Evolutionary conservation across 2,329 filamentous ascomycete species (phyloP), one percentile per base, ranked within the genome.

Genomic region (Bipolaris bicolor): DNA sequence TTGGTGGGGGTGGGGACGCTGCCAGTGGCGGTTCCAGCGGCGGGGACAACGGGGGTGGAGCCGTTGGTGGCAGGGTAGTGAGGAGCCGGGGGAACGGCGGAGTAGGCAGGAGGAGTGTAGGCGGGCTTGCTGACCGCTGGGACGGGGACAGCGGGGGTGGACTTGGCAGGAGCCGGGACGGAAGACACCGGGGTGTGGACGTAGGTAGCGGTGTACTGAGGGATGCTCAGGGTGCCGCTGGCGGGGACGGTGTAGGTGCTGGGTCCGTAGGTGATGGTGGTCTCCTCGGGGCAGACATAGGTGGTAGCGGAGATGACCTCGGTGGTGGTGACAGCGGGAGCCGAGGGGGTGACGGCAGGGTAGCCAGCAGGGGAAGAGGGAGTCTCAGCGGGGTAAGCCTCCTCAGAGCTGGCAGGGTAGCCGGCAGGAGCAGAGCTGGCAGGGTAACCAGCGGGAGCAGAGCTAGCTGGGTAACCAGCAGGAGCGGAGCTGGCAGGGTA

Each of bases 201-300:
- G 58, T 63, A 62, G 37, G 63, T 61, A 37, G 63, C 65, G 47
- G 65, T 66, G 57, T 63, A 58, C 20, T 59, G 57, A 61, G 65
- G 66, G 57, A 67, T 63, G 24, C 67, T 52, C 49, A 72, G 65
- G 59, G 73, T 65, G 57, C 72, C 76, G 58, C 68, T 59, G 61
- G 69, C 62, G 49, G 67, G 69, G 56, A 76, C 67, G 49, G 68
- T 71, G 68, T 72, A 74, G 61, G 73, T 75, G 58, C 64, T 66
- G 57, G 55, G 57, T 55, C 64, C 65, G 52, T 70, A 68, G 53
- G 63, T 66, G 64, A 64, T 33, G 62, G 69, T 73, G 56, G 70
- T 70, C 47, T 60, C 55, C 52, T 60, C 59, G 34, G 63, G 60
- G 61, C 69, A 66, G 57, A 66, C 65, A 34, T 65, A 65, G 61